Evolutionary conservation across 345 rosid species (phyloP), one percentile per base, ranked within the genome.

Genomic region (Eucalyptus caleyi): DNA sequence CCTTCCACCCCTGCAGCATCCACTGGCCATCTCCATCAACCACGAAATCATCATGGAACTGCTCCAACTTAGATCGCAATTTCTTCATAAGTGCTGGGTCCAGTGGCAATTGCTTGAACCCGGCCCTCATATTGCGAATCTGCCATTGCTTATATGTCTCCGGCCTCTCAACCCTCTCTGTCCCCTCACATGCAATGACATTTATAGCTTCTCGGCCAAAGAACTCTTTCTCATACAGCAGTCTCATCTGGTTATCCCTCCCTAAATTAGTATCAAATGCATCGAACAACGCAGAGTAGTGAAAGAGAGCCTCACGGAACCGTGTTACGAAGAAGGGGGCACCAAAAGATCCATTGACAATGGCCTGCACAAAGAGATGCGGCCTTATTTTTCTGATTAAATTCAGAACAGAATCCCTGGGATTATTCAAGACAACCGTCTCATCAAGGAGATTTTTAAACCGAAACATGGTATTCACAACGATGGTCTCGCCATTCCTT

Each of bases 81-180:
- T 89, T 94, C 86, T 88, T 91, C 93, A 93, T 91, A 47, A 95
- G 87, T 53, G 24, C 77, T 88, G 90, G 91, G 54, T 94, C 95
- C 59, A 95, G 60, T 5, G 96, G 95, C 50, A 94, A 93, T 86
- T 93, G 94, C 93, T 72, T 95, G 91, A 97, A 96, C 88, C 99
- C 98, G 2, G 97, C 97, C 89, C 96, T 90, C 69, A 87, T 89
- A 62, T 86, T 91, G 86, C 99, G 91, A 7, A 80, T 91, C 87
- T 94, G 96, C 99, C 99, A 97, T 60, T 94, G 98, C 93, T 96
- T 97, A 91, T 95, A 96, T 5, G 95, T 94, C 94, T 97, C 99
- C 2, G 99, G 97, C 92, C 99, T 94, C 93, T 95, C 98, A 4
- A 95, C 93, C 92, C 99, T 95, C 91, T 95, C 98, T 13, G 87